Percentiles rank a stretch among this genome's conserved stretches.
These are phyloP conservation scores for Aspergillus bombycis DNA, from an alignment of 2,329 filamentous ascomycete genomes.

Conservation along the genomic window DNA sequence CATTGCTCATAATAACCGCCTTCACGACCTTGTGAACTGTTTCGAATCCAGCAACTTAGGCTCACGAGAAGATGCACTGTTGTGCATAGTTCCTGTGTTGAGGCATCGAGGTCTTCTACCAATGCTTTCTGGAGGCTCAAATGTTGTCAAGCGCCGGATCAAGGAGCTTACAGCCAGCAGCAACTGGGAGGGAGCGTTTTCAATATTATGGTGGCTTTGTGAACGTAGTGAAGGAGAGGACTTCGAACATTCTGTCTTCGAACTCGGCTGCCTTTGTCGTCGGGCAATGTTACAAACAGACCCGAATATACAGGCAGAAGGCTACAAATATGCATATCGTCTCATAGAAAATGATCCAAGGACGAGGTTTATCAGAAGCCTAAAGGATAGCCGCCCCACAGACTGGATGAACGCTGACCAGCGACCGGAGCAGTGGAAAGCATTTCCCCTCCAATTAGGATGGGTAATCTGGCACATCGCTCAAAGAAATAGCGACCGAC, in stretches of 20 bases:
- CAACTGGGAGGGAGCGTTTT: constrained; percentile 29
- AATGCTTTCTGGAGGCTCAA: constrained; percentile 23
- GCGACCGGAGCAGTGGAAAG: constrained; percentile 19
- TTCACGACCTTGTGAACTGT: constrained; percentile 29
- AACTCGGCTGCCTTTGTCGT: constrained; percentile 31
- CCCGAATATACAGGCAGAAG: constrained; percentile 13
- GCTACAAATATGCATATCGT: background rate
- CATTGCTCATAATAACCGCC: constrained; percentile 20
- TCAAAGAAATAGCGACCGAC: constrained; percentile 1
- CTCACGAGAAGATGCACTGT: constrained; percentile 34
- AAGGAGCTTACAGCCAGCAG: constrained; percentile 7
- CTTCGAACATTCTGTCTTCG: constrained; percentile 28
- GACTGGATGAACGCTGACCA: constrained; percentile 16
- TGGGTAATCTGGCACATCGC: constrained; percentile 30
- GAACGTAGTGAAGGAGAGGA: constrained; percentile 26
- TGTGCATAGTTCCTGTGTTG: constrained; percentile 36
- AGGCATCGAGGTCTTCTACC: constrained; percentile 24
- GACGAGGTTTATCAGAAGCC: constrained; percentile 9
- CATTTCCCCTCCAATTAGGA: constrained; percentile 26
- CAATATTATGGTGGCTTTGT: constrained; percentile 29
- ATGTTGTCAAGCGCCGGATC: constrained; percentile 13
- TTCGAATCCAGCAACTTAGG: constrained; percentile 31
- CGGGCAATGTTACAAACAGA: constrained; percentile 25
- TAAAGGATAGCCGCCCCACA: background rate
- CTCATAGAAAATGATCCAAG: constrained; percentile 21